Conservation (phyloP, 78 protist genomes). For the Neovahlkampfia damariscottae region DNA sequence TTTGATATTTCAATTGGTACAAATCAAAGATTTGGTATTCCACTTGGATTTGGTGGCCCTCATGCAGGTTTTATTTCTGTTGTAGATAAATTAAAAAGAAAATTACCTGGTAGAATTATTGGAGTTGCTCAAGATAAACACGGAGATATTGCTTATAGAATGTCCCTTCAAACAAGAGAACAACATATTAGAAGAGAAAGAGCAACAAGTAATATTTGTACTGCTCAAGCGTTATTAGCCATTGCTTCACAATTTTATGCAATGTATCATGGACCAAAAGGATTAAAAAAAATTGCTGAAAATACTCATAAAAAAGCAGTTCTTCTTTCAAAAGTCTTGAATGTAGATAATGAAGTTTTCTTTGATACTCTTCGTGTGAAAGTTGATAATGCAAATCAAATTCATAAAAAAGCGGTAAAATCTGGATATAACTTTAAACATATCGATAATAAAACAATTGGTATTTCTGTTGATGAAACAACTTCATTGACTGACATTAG, state of each 20-base stretch:
- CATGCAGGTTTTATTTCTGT: constrained; percentile 94
- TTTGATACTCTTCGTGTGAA: constrained; percentile 64
- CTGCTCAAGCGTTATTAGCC: constrained; percentile 96
- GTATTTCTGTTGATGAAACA: constrained; percentile 75
- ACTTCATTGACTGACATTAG: constrained; percentile 19
- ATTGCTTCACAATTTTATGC: constrained; percentile 88
- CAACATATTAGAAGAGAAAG: constrained; percentile 88
- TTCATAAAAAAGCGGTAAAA: constrained; percentile 15
- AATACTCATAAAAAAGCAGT: constrained; percentile 40
- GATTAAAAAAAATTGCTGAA: constrained; percentile 72
- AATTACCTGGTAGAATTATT: constrained; percentile 92
- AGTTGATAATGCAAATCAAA: neutral
- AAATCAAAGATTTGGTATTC: constrained; percentile 93
- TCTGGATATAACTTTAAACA: constrained; percentile 56
- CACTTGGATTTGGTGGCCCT: constrained; percentile 96
- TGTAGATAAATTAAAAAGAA: constrained; percentile 55
- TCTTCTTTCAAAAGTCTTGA: neutral
- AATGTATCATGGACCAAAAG: constrained; percentile 95
- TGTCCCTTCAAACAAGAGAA: constrained; percentile 97
- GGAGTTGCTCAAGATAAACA: constrained; percentile 66
- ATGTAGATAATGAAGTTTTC: constrained; percentile 5
- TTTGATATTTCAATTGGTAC: constrained; percentile 86
- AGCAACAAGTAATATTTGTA: constrained; percentile 91
- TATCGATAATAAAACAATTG: constrained; percentile 24
- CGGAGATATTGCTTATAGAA: constrained; percentile 78